These are phyloP conservation scores for Zymoseptoria brevis DNA, from an alignment of 2,329 filamentous ascomycete species.

Conservation along the genomic window DNA sequence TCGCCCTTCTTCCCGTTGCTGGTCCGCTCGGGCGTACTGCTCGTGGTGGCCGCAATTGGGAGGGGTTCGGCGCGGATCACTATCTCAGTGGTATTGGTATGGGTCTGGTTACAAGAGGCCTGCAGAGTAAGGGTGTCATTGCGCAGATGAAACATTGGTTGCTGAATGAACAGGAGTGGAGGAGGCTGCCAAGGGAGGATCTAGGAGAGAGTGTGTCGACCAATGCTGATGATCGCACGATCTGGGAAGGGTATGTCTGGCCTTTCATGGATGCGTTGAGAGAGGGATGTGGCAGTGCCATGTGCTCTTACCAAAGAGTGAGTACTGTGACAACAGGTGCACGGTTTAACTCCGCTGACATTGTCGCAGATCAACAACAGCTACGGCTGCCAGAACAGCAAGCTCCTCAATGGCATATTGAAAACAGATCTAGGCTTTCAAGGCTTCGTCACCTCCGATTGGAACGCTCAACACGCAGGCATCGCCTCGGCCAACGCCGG, in stretches of 20 bases:
- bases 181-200: conserved; percentile 31
- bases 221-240: conserved; percentile 55
- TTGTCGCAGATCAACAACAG: conserved; percentile 46
- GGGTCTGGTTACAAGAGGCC: conserved; percentile 45
- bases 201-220: conserved; percentile 36
- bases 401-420: conserved; percentile 57
- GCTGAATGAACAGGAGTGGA: conserved; percentile 52
- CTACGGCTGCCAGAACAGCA: conserved; percentile 54
- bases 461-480: conserved; percentile 54
- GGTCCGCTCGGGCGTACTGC: conserved; percentile 44
- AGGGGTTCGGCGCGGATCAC: conserved; percentile 61
- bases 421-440: conserved; percentile 68
- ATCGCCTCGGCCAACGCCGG: conserved; percentile 53
- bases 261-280: conserved; percentile 46
- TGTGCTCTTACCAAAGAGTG: conserved; percentile 53
- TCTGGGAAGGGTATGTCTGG: conserved; percentile 35
- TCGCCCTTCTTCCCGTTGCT: conserved; percentile 56
- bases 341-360: conserved; percentile 22
- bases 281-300: conserved; percentile 42
- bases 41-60: conserved; percentile 33
- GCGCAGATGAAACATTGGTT: conserved; percentile 44
- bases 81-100: conserved; percentile 48
- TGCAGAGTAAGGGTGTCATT: conserved; percentile 34
- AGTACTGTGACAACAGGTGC: neutral
- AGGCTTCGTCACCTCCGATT: conserved; percentile 59